A percentile compares a stretch with the other conserved stretches of the same genome.
Conservation (phyloP, 306 rosid genomes). For the Quercus glauca region DNA sequence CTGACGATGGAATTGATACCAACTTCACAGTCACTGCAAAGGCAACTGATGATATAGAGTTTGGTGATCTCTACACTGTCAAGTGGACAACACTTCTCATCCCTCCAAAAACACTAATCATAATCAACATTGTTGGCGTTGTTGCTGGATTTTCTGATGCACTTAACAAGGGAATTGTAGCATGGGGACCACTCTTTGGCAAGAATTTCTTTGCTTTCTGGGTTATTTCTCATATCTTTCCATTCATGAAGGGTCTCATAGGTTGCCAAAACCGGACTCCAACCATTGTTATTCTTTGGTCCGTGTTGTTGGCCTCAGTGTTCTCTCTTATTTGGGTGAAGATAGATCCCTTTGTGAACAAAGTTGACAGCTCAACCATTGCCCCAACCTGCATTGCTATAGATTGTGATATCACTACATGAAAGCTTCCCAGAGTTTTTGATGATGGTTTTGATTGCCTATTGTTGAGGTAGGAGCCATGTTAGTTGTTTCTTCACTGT, state of each 20-base stretch:
- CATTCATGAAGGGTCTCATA: conserved; percentile 99
- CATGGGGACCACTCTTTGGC: conserved; percentile 98
- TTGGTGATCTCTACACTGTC: conserved; percentile 81
- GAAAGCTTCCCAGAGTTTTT: conserved; percentile 12
- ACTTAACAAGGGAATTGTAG: conserved; percentile 78
- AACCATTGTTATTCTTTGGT: conserved; percentile 89
- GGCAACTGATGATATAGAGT: conserved; percentile 80
- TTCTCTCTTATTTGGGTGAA: conserved; percentile 94
- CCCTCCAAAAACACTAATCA: conserved; percentile 79
- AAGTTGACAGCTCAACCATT: conserved; percentile 51
- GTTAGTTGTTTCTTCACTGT: conserved; percentile 19
- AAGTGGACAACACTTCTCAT: conserved; percentile 96
- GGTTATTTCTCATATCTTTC: conserved; percentile 91
- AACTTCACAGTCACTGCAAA: conserved; percentile 89
- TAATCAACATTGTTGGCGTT: conserved; percentile 85
- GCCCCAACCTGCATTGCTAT: conserved; percentile 65
- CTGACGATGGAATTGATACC: conserved; percentile 83
- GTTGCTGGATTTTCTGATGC: conserved; percentile 98
- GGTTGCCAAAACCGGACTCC: conserved; percentile 97
- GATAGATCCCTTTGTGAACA: conserved; percentile 80
- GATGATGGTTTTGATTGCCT: conserved; percentile 16
- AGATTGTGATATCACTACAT: conserved; percentile 56
- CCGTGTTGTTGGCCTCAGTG: conserved; percentile 88
- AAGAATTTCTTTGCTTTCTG: conserved; percentile 92
- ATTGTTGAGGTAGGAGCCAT: background rate